phyloP scores from a whole-genome alignment of 352 stramenopile species.

The Pythium aphanidermatum region DNA sequence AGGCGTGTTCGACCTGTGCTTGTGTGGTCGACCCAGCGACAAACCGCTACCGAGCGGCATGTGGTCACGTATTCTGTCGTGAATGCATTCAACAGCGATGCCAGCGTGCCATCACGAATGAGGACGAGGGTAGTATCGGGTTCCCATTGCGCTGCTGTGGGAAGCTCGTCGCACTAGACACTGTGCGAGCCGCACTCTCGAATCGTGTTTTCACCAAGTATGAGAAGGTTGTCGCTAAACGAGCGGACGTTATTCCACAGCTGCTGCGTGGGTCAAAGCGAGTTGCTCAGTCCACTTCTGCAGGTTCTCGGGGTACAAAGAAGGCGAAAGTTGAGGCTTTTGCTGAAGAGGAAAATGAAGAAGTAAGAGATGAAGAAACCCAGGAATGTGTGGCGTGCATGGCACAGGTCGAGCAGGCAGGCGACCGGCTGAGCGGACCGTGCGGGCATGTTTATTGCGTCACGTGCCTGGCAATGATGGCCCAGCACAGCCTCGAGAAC shows the following conservation, averaged over 20 bases:
- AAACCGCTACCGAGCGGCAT: conserved; percentile 6
- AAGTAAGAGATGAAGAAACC: neutral
- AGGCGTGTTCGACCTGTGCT: conserved; percentile 1
- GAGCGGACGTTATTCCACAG: neutral
- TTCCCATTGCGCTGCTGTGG: conserved; percentile 35
- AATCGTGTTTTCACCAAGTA: conserved; percentile 25
- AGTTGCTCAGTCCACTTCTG: neutral
- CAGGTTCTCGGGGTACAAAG: neutral
- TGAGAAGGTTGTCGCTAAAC: conserved; percentile 22
- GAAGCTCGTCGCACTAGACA: conserved; percentile 25
- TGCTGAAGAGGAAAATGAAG: conserved; percentile 1
- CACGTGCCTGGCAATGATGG: conserved; percentile 29
- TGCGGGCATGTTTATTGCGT: conserved; percentile 40
- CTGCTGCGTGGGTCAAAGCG: neutral
- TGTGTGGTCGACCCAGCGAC: conserved; percentile 1
- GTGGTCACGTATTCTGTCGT: conserved; percentile 27
- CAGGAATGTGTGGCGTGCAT: conserved; percentile 28
- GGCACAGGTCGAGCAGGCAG: neutral
- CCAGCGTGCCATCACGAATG: conserved; percentile 20
- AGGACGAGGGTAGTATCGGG: conserved; percentile 17
- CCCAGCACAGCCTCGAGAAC: conserved; percentile 23
- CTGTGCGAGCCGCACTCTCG: conserved; percentile 22
- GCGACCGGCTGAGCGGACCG: conserved; percentile 12
- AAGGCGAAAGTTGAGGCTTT: neutral
- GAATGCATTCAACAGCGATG: conserved; percentile 28